Evolutionary conservation across 768 basidiomycete species (phyloP).

Genomic region (Coprinellus micaceus): DNA sequence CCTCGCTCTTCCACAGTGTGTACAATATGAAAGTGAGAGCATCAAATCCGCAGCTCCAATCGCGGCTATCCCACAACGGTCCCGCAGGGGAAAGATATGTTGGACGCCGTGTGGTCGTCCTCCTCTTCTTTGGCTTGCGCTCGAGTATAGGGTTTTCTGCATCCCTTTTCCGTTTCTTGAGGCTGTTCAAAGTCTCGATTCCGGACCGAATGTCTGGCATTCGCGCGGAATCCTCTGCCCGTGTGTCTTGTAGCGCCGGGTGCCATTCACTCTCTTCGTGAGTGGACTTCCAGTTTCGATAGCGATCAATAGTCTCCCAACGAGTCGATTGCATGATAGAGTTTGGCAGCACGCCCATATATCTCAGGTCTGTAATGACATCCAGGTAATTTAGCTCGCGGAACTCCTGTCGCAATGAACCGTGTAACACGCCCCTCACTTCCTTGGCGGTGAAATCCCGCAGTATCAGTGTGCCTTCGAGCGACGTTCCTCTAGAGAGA

Average conservation of each 20-base stretch:
- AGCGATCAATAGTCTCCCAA: not conserved
- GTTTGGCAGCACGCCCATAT: not conserved
- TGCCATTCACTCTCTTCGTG: not conserved
- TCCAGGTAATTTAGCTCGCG: not conserved
- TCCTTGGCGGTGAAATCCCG: constrained; percentile 7
- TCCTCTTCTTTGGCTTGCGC: not conserved
- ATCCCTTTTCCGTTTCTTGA: no score
- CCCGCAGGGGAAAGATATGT: not conserved
- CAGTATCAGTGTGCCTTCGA: constrained; percentile 22
- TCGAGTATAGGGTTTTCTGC: no score
- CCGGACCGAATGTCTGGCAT: not conserved
- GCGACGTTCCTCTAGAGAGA: constrained; percentile 28
- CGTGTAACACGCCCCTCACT: constrained; percentile 12
- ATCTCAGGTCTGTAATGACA: not conserved
- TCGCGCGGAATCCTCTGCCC: not conserved
- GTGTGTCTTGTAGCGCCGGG: not conserved
- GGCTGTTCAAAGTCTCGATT: no score
- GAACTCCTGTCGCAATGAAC: constrained; percentile 13
- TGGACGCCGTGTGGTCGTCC: not conserved
- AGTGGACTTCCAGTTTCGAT: not conserved
- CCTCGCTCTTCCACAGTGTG: not conserved
- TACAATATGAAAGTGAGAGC: not conserved
- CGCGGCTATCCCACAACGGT: constrained; percentile 1
- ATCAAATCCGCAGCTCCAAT: constrained; percentile 1
- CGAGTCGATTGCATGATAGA: not conserved